These are phyloP conservation scores for Candida gigantensis DNA, from an alignment of 1,139 yeast genomes.

Conservation along the genomic window DNA sequence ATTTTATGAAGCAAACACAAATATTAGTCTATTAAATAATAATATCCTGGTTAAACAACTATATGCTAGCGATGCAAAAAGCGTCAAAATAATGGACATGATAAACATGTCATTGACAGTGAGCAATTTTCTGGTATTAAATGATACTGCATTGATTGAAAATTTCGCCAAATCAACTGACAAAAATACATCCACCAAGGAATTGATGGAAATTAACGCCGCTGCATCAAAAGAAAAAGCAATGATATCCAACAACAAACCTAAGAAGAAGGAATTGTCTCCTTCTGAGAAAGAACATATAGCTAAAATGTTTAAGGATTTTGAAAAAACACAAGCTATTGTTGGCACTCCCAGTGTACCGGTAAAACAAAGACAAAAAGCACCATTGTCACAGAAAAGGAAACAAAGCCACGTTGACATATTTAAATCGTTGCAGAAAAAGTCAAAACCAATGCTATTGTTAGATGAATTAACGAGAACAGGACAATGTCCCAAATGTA, in stretches of 20 bases:
- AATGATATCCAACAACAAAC: not conserved
- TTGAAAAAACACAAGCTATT: slow-evolving; percentile 11
- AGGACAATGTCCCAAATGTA: slow-evolving; percentile 29
- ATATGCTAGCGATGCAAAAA: slow-evolving; percentile 17
- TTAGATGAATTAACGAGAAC: slow-evolving; percentile 21
- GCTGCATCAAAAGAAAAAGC: slow-evolving; percentile 1
- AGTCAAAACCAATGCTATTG: slow-evolving; percentile 11
- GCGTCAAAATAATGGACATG: slow-evolving; percentile 47
- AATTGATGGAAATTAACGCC: slow-evolving; percentile 24
- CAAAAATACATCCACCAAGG: slow-evolving; percentile 17
- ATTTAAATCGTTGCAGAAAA: slow-evolving; percentile 20
- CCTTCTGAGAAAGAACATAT: slow-evolving; percentile 17
- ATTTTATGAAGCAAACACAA: slow-evolving; percentile 26
- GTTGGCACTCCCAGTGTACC: too few species aligned
- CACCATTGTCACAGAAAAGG: not conserved
- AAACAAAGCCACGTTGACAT: slow-evolving; percentile 19
- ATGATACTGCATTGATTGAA: slow-evolving; percentile 47
- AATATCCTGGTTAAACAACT: slow-evolving; percentile 39
- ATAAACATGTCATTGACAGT: slow-evolving; percentile 51
- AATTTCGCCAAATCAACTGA: slow-evolving; percentile 38
- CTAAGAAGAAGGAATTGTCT: slow-evolving; percentile 6
- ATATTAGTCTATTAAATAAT: slow-evolving; percentile 30
- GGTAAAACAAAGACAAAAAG: not conserved
- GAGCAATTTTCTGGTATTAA: slow-evolving; percentile 51
- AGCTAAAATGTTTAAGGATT: slow-evolving; percentile 18